Evolutionary conservation across 2,329 filamentous ascomycete species (phyloP), one percentile per base, ranked within the genome.

Genomic region (Delphinella strobiligena): DNA sequence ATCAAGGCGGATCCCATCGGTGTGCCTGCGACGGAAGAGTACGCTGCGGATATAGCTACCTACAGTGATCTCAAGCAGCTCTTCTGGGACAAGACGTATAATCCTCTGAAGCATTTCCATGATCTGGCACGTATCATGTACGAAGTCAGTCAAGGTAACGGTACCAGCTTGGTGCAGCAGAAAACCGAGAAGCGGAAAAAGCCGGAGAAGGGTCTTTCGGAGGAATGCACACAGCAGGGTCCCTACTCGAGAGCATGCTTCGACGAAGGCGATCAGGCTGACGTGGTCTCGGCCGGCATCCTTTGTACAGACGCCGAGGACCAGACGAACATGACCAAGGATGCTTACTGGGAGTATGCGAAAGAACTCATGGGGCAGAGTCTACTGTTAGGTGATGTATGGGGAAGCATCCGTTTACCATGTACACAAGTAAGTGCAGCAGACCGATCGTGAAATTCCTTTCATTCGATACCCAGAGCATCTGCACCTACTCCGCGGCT

Each of bases 1-100:
- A 55, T 72, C 14, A 45, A 52, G 4, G 41, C 42, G 10, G 51
- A 59, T 1, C 70, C 71, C 2, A 55, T 74, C 32, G 60, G 61
- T 15, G 55, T 71, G 19, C 69, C 70, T 0, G 56, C 64, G 41
- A 30, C 43, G 14, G 30, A 17, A 5, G 33, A 16, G 1, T 11
- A 19, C 12, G 45, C 33, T 37, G 47, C 55, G 9, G 48, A 49
- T 18, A 32, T 63, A 5, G 45, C 64, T 22, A 64, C 62, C 4
- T 59, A 54, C 42, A 54, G 52, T 14, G 61, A 66, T 37, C 31
- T 63, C 19, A 43, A 54, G 34, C 14, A 34, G 0, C 5, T 56
- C 4, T 47, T 63, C 5, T 56, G 61, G 41, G 42, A 44, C 10
- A 40, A 50, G 5, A 45, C 59, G 4, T 64, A 65, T 37, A 33